A percentile compares a stretch with the other conserved stretches of the same genome.
Evolutionary conservation across 306 rosid genomes (phyloP).

Genomic region (Crataegus laevigata): DNA sequence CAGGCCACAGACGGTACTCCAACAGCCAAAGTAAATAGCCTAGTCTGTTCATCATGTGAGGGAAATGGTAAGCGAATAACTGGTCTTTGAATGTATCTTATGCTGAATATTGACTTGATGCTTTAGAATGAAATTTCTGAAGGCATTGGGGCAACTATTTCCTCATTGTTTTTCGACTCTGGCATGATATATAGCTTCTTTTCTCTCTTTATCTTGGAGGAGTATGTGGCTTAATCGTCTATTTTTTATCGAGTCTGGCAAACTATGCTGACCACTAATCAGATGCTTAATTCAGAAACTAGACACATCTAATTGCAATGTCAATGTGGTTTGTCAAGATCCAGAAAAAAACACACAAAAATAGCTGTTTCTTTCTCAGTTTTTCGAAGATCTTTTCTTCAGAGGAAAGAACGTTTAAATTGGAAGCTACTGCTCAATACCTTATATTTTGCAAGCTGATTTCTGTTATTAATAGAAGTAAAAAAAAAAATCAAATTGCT

Average conservation of each 20-base stretch:
- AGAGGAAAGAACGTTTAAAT: neutral
- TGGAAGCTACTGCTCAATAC: neutral
- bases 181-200: neutral
- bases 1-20: slow-evolving; percentile 60
- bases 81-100: neutral
- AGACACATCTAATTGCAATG: neutral
- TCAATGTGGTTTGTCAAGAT: neutral
- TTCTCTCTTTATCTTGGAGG: neutral
- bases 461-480: neutral
- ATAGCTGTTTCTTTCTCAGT: neutral
- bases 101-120: neutral
- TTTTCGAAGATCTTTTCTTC: neutral
- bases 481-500: neutral
- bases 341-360: neutral
- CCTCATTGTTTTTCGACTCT: neutral
- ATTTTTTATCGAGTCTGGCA: neutral
- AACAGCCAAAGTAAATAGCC: slow-evolving; percentile 39
- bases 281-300: neutral
- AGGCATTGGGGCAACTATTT: neutral
- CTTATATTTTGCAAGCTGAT: neutral
- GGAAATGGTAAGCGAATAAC: slow-evolving; percentile 73
- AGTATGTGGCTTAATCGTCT: neutral
- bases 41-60: slow-evolving; percentile 66
- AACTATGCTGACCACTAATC: neutral
- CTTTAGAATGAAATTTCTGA: neutral